Percentiles rank a stretch among this genome's conserved stretches.
These are phyloP conservation scores for Blumeria hordei DNA, from an alignment of 2,329 filamentous ascomycete genomes.

Conservation along the genomic window DNA sequence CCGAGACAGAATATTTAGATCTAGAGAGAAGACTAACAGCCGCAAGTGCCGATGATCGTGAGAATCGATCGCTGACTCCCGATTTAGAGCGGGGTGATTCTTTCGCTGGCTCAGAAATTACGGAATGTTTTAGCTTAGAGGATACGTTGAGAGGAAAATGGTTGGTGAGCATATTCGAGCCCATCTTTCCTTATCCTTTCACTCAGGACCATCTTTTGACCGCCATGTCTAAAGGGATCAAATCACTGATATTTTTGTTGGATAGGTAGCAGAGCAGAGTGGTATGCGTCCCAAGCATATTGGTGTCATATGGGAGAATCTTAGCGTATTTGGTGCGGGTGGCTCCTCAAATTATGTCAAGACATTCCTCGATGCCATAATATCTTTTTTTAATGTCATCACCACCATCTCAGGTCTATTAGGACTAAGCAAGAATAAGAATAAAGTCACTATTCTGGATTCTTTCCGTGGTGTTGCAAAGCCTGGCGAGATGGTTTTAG, in stretches of 20 bases:
- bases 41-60: conserved; percentile 27
- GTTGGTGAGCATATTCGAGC: conserved; percentile 14
- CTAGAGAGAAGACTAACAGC: conserved; percentile 36
- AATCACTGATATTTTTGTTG: neutral
- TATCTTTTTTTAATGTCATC: conserved; percentile 53
- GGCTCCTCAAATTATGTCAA: conserved; percentile 44
- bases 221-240: no score
- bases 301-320: conserved; percentile 52
- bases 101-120: conserved; percentile 17
- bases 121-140: conserved; percentile 50
- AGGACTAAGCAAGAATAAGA: conserved; percentile 40
- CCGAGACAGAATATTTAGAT: conserved; percentile 46
- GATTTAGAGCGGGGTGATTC: conserved; percentile 35
- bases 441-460: conserved; percentile 49
- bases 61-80: conserved; percentile 6
- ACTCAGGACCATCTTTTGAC: no score
- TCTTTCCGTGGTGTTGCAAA: conserved; percentile 46
- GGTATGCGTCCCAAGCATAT: conserved; percentile 65
- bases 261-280: conserved; percentile 33
- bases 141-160: conserved; percentile 45
- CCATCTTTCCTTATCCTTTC: neutral
- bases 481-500: conserved; percentile 55
- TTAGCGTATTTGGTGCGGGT: conserved; percentile 54
- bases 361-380: conserved; percentile 50
- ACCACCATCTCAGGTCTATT: conserved; percentile 38